phyloP scores from a whole-genome alignment of 2,329 filamentous ascomycete species.

The Cladosporium colombiae region DNA sequence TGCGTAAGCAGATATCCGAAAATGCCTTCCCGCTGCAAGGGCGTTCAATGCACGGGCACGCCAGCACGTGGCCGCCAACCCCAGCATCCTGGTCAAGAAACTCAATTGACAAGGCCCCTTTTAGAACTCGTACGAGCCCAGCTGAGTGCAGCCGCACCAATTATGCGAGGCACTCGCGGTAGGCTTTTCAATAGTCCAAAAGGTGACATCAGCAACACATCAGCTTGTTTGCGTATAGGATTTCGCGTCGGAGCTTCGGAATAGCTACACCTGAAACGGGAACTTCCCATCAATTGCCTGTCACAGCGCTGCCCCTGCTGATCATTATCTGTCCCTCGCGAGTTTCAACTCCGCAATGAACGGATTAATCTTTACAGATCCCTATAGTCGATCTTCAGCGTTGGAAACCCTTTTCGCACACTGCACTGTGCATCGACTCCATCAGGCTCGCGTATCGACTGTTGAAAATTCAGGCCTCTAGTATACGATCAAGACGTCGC shows the following conservation, averaged over 20 bases:
- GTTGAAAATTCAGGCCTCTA: neutral
- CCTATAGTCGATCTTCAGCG: conserved; percentile 12
- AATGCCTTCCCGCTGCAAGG: conserved; percentile 14
- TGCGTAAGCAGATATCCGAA: neutral
- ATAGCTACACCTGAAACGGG: neutral
- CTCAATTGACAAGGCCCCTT: conserved; percentile 14
- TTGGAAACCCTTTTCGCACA: neutral
- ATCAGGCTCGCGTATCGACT: neutral
- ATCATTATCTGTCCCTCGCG: conserved; percentile 2
- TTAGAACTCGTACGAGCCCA: conserved; percentile 14
- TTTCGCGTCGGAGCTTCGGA: conserved; percentile 10
- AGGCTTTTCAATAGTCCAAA: conserved; percentile 7
- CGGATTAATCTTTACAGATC: conserved; percentile 9
- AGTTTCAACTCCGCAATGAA: conserved; percentile 8
- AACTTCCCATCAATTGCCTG: conserved; percentile 4
- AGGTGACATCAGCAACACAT: conserved; percentile 14
- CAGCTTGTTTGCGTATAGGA: conserved; percentile 4
- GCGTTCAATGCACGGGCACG: neutral
- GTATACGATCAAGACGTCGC: no score
- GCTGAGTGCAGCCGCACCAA: conserved; percentile 11
- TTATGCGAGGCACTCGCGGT: neutral
- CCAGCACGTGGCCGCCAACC: conserved; percentile 16
- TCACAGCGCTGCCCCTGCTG: conserved; percentile 14
- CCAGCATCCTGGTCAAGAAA: conserved; percentile 11
- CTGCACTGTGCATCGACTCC: neutral